Evolutionary conservation across 768 basidiomycete genomes (phyloP).

Genomic region (Russula abietina): DNA sequence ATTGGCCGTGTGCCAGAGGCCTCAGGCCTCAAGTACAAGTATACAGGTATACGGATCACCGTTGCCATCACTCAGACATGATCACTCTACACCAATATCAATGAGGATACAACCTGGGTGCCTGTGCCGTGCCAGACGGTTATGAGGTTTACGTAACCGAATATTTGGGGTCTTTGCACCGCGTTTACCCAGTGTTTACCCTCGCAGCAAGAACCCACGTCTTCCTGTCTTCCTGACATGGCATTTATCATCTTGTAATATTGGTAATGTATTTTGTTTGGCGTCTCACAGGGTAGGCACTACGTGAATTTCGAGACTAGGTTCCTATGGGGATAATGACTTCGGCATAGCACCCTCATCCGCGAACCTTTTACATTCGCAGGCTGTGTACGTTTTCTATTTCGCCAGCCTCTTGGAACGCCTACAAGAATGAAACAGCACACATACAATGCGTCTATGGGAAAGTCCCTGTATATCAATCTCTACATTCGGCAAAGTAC

Average conservation of each 20-base stretch:
- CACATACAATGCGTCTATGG: neutral
- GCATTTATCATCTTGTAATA: neutral
- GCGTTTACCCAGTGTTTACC: too few species aligned
- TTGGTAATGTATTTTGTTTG: neutral
- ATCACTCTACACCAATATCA: neutral
- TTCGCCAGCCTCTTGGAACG: neutral
- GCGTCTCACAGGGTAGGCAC: neutral
- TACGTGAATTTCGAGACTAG: neutral
- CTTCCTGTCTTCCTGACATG: neutral
- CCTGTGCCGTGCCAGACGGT: too few species aligned
- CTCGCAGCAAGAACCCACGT: neutral
- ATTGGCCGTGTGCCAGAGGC: neutral
- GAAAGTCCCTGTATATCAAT: neutral
- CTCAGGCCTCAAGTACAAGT: neutral
- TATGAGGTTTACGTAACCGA: neutral
- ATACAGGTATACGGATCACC: neutral
- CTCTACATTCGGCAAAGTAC: neutral
- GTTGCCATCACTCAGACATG: neutral
- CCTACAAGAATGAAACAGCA: neutral
- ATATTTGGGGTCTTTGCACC: neutral
- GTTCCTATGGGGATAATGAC: neutral
- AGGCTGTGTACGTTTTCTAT: neutral
- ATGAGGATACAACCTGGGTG: neutral
- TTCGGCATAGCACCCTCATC: constrained; percentile 8
- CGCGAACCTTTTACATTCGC: constrained; percentile 19